Base-by-base conservation (phyloP, 169 alveolate species). In the Nephromyces sp. region DNA sequence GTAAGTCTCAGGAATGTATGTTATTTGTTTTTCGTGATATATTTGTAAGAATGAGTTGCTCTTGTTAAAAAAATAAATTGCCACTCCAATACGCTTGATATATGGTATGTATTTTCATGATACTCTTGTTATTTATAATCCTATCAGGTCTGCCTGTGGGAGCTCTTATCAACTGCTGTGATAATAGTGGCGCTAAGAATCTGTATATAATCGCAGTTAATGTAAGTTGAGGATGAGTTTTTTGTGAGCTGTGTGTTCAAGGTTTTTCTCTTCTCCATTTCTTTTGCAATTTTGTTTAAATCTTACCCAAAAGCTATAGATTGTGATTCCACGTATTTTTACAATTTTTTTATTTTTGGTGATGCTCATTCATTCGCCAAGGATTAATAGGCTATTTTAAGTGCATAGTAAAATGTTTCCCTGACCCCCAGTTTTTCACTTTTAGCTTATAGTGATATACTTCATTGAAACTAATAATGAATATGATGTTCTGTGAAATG, bases 181-280 rank as follows among this genome's bases (percentile, higher is more conserved):
- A 97, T 86, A 97, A 97, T 93, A 90, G 98, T 77, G 99, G 99
- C 32, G 99, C 99, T 62, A 97, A 97, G 86, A 95, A 93, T 85
- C 84, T 97, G 53, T 96, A 92, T 90, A 93, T 94, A 78, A 94
- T 97, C 68, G 98, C 99, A 24, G 98, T 95, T 62, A 92, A 88
- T 88, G 95, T 89, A 72, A 1, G 86, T 15, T 3, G 6, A 2
- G 5, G 32, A 35, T 22, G 57, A 3, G 2, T 52, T 3, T 8
- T 3, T 22, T 4, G 62, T 1, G 51, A 2, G 1, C 15, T 3
- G 3, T 51, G 3, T 28, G 2, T 68, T 8, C n/a, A 43, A 43
- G n/a, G 8, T 21, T 62, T 62, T 62, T 62, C 68, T 21, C 43
- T 8, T 62, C 15, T 57, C 28, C 8, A 8, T 15, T 15, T 62